Conservation (phyloP, 192 early-diverging fungal species). For the Backusella macrospora region DNA sequence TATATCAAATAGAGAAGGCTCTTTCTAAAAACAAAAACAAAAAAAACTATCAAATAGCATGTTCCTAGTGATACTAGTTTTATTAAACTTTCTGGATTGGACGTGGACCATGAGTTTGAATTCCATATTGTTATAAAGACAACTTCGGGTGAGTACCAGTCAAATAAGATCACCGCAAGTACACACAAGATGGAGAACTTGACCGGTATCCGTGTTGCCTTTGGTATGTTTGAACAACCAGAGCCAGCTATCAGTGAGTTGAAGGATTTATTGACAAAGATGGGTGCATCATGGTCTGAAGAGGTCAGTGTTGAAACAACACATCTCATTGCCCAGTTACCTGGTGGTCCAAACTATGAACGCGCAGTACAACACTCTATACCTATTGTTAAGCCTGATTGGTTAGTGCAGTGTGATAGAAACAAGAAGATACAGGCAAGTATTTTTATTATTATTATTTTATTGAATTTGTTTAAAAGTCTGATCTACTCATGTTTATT, state of each 20-base stretch:
- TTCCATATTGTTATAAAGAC: conserved; percentile 91
- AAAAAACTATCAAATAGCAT: conserved; percentile 20
- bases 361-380: conserved; percentile 88
- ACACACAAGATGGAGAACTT: conserved; percentile 97
- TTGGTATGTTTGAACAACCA: conserved; percentile 82
- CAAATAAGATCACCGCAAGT: conserved; percentile 72
- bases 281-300: conserved; percentile 89
- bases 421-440: conserved; percentile 84
- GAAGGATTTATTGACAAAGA: conserved; percentile 73
- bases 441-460: neutral
- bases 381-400: conserved; percentile 94
- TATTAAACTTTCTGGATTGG: conserved; percentile 87
- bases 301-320: conserved; percentile 87
- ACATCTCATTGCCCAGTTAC: conserved; percentile 86
- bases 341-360: conserved; percentile 86
- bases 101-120: conserved; percentile 88
- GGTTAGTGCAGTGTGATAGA: conserved; percentile 89
- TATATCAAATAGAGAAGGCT: neutral
- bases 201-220: conserved; percentile 95
- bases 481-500: neutral
- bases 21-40: neutral
- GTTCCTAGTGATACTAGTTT: conserved; percentile 51
- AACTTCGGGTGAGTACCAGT: conserved; percentile 82
- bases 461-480: too few species aligned
- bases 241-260: conserved; percentile 75